Conservation (phyloP, 148 eudicot genomes). For the Camellia sinensis region DNA sequence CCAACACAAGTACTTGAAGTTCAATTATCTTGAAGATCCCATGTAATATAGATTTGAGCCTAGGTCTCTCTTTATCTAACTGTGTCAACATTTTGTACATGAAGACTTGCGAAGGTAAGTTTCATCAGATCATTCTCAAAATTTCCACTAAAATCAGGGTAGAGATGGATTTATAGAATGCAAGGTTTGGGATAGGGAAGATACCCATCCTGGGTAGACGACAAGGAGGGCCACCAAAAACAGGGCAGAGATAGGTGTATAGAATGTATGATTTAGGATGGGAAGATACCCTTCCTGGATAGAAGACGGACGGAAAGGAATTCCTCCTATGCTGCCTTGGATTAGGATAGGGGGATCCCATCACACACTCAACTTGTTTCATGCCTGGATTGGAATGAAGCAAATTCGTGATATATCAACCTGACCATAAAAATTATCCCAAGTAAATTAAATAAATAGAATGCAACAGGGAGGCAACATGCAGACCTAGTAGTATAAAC, state of each 20-base stretch:
- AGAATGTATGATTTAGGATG: neutral
- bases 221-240: neutral
- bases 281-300: neutral
- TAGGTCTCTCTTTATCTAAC: neutral
- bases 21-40: no score
- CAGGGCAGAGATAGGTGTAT: neutral
- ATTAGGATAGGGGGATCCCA: neutral
- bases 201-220: neutral
- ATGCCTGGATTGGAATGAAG: neutral
- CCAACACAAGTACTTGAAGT: no score
- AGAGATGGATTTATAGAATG: neutral
- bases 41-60: neutral
- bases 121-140: neutral
- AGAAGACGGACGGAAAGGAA: no score
- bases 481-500: slow-evolving; percentile 86
- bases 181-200: neutral
- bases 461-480: neutral
- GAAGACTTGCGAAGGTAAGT: no score
- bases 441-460: no score
- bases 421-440: no score
- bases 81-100: neutral
- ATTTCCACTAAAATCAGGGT: neutral
- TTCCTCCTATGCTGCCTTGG: neutral
- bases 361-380: neutral
- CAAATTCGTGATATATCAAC: neutral